Conservation (phyloP, 805 yeast genomes). For the Zygoascus bituminiphila region DNA sequence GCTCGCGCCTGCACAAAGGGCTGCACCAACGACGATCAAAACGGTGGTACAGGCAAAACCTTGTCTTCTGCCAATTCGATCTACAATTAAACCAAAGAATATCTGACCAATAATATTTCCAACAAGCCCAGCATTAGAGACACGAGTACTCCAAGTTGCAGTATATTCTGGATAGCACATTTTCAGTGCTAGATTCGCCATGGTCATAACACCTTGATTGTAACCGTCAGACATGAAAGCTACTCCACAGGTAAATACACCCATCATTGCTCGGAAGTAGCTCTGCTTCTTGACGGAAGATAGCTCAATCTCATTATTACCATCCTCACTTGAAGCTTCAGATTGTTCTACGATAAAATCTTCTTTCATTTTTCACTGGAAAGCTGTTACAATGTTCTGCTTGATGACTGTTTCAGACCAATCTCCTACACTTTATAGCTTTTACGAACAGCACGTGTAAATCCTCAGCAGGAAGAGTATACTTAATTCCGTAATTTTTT, state of each 20-base stretch:
- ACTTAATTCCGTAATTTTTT: no score
- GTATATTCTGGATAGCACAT: constrained; percentile 5
- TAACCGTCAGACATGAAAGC: constrained; percentile 10
- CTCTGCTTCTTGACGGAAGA: no score
- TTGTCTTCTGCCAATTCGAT: constrained; percentile 17
- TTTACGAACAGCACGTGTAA: no score
- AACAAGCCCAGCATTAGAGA: constrained; percentile 12
- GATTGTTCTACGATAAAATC: no score
- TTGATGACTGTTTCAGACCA: no score
- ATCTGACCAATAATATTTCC: constrained; percentile 14
- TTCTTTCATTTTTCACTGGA: no score
- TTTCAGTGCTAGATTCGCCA: constrained; percentile 1
- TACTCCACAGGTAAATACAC: constrained; percentile 6
- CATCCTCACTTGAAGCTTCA: no score
- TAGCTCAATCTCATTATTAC: no score
- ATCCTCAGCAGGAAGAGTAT: no score
- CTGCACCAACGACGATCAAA: constrained; percentile 53
- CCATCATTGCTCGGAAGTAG: constrained; percentile 5
- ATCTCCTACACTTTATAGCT: no score
- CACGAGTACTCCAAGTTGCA: constrained; percentile 5
- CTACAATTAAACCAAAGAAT: constrained; percentile 11
- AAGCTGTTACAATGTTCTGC: no score
- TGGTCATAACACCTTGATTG: constrained; percentile 4
- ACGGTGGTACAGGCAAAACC: constrained; percentile 55
- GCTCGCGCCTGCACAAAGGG: constrained; percentile 62